phyloP scores from a whole-genome alignment of 1,284 basidiomycete genomes.

The Leccinum griseonigrum region DNA sequence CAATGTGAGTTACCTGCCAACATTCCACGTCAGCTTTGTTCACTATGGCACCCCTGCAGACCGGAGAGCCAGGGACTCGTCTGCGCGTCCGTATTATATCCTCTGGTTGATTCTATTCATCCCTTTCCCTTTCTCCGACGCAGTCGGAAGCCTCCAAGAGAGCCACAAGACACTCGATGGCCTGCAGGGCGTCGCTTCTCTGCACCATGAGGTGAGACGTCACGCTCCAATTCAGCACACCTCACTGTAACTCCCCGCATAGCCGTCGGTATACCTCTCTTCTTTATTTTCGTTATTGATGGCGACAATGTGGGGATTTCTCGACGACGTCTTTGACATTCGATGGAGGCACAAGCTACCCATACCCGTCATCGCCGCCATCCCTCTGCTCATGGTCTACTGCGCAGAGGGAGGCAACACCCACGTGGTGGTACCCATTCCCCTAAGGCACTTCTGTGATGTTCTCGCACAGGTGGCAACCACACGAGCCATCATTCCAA shows the following conservation, averaged over 20 bases:
- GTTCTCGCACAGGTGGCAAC: neutral
- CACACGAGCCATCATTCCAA: neutral
- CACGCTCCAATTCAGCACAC: neutral
- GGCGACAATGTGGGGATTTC: constrained; percentile 91
- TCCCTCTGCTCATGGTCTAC: constrained; percentile 95
- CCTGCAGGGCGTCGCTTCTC: constrained; percentile 63
- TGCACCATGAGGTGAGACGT: constrained; percentile 77
- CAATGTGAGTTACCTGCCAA: constrained; percentile 57
- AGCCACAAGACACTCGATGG: too few relatives aligned
- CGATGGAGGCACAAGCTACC: constrained; percentile 98
- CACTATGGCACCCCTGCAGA: constrained; percentile 40
- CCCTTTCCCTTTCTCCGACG: constrained; percentile 83
- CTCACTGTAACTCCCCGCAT: neutral
- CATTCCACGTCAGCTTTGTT: neutral
- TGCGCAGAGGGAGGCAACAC: constrained; percentile 94
- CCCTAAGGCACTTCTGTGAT: constrained; percentile 54
- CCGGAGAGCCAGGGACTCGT: constrained; percentile 94
- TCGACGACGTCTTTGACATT: constrained; percentile 98
- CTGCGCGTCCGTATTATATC: constrained; percentile 85
- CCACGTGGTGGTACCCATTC: constrained; percentile 90
- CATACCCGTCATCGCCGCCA: constrained; percentile 93
- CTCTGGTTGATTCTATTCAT: constrained; percentile 84
- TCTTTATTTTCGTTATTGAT: constrained; percentile 88
- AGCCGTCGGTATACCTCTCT: constrained; percentile 92
- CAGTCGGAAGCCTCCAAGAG: constrained; percentile 48